Evolutionary conservation across 2,329 filamentous ascomycete genomes (phyloP), one percentile per base, ranked within the genome.

Genomic region (Dactylellina parvicollis): DNA sequence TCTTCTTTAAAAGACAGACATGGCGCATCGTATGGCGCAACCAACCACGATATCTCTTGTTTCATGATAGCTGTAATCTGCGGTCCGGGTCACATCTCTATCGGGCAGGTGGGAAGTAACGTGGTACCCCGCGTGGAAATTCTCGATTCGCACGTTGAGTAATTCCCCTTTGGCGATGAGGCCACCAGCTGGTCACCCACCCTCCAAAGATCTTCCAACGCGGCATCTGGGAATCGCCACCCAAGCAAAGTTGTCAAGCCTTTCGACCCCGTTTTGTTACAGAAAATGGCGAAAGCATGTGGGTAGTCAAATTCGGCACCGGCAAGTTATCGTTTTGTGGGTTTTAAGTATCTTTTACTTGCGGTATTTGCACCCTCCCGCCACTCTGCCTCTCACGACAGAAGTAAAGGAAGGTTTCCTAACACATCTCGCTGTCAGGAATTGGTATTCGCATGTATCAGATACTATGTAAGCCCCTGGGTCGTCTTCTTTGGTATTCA

Each of bases 401-500:
- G 22, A 20, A 28, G 34, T 38, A 24, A 40, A 20, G 22, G 49
- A 22, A 20, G 12, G 14, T 18, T 12, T n/a, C 12, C 24, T 8
- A 1, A n/a, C 18, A 24, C 36, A 32, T 28, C 44, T 47, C 20
- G 46, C 59, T 24, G 14, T n/a, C 26, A 60, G 18, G 12, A 38
- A 30, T 16, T 34, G 30, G 44, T 55, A 59, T 55, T 38, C 30
- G 28, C 47, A 49, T 47, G 54, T 73, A 44, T 61, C 54, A 65
- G 40, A 55, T 72, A 60, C n/a, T n/a, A n/a, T 61, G 16, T 18
- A 22, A 73, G 54, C 69, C 50, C 40, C 46, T 73, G 69, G 66
- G 54, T 73, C 59, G 56, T 38, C 40, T 44, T 42, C 28, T 61
- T 36, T 50, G 26, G 18, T 40, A 47, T 49, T 61, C 40, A 30